Evolutionary conservation across 2,329 filamentous ascomycete genomes (phyloP).

Genomic region (Alternaria brassicae): DNA sequence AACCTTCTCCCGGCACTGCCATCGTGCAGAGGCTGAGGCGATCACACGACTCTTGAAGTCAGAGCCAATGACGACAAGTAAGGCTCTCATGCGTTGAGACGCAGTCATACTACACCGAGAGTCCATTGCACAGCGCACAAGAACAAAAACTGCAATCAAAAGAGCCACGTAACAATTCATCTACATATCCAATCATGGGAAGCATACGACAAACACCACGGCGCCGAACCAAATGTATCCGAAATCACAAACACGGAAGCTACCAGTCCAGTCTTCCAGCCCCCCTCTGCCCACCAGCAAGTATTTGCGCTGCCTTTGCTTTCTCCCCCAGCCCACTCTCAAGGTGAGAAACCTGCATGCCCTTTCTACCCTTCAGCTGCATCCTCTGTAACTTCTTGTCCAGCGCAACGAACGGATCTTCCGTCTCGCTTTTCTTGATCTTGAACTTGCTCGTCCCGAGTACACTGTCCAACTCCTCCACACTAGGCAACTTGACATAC

Average conservation of each 20-base stretch:
- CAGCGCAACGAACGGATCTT: constrained; percentile 62
- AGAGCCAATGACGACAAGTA: not conserved
- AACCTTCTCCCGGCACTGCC: not conserved
- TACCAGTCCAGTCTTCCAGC: constrained; percentile 56
- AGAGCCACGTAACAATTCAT: not conserved
- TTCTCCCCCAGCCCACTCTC: constrained; percentile 54
- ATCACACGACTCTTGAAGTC: not conserved
- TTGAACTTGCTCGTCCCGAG: constrained; percentile 81
- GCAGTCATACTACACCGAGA: not conserved
- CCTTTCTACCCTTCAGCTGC: constrained; percentile 62
- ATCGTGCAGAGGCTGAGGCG: not conserved
- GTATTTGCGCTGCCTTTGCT: constrained; percentile 53
- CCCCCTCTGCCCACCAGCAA: constrained; percentile 56
- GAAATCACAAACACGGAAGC: not conserved
- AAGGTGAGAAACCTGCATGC: constrained; percentile 54
- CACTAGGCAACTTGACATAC: constrained; percentile 79
- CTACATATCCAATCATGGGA: not conserved
- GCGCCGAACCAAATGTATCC: not conserved
- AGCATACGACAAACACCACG: constrained; percentile 1
- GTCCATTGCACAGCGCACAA: not conserved
- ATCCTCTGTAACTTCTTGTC: constrained; percentile 61
- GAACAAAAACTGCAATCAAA: not conserved
- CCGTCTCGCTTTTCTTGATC: constrained; percentile 73
- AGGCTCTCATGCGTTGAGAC: not conserved
- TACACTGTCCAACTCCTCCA: constrained; percentile 79